A percentile compares a stretch with the other conserved stretches of the same genome.
Conservation (phyloP, 768 basidiomycete genomes). For the Lentinula guzmanii region DNA sequence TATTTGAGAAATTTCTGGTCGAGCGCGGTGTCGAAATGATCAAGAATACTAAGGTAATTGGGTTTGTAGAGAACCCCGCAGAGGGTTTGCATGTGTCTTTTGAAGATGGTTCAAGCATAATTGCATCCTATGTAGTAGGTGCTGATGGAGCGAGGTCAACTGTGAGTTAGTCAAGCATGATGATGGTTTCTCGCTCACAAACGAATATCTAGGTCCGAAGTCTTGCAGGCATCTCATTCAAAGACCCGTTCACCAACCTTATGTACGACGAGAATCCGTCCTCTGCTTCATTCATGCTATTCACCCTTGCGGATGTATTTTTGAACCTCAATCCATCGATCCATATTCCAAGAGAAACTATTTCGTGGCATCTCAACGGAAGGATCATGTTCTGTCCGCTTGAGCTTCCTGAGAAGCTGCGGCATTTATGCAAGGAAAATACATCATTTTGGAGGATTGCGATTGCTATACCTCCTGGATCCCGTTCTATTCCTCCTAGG, state of each 20-base stretch:
- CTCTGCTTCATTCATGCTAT: neutral
- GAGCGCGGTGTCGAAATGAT: neutral
- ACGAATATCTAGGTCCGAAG: neutral
- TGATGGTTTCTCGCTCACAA: neutral
- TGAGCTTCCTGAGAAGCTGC: neutral
- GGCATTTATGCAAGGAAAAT: neutral
- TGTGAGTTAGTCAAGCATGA: neutral
- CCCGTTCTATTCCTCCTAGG: neutral
- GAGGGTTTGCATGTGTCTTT: neutral
- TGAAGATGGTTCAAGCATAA: neutral
- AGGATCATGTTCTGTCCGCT: neutral
- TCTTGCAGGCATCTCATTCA: neutral
- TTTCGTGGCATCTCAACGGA: neutral
- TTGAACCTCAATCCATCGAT: neutral
- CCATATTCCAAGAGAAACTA: neutral
- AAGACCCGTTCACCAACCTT: neutral
- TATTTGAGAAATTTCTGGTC: neutral
- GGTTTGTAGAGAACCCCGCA: neutral
- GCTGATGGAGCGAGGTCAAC: neutral
- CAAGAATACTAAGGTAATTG: neutral
- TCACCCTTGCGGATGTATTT: neutral
- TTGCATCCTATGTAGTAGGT: neutral
- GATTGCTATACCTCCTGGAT: neutral
- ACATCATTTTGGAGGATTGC: neutral
- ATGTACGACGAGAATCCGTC: neutral